phyloP scores from a whole-genome alignment of 495 filamentous ascomycete genomes.

The Poronia punctata region DNA sequence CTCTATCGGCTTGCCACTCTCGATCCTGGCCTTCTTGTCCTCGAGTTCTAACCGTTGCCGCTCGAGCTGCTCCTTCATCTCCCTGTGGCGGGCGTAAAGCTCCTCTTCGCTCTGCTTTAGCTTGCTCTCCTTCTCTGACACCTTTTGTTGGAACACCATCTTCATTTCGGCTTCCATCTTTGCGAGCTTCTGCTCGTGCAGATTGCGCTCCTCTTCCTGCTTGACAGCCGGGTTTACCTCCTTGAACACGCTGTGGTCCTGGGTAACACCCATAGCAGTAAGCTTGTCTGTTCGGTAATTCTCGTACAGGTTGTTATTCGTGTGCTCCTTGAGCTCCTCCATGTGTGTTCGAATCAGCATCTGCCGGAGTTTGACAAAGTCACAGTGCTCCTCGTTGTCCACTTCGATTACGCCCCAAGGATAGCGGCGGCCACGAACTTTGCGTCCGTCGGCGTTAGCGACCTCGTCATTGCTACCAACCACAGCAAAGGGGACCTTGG shows the following conservation, averaged over 20 bases:
- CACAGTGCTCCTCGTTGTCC: conserved; percentile 99
- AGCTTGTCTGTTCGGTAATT: conserved; percentile 99
- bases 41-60: conserved; percentile 88
- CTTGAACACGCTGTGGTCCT: conserved; percentile 99
- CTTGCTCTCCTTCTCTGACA: conserved; percentile 98
- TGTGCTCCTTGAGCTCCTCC: conserved; percentile 99
- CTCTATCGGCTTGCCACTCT: conserved; percentile 90
- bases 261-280: conserved; percentile 92
- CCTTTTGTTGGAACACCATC: conserved; percentile 99
- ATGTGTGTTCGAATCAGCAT: conserved; percentile 99
- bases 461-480: conserved; percentile 95
- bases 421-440: conserved; percentile 92
- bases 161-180: conserved; percentile 99
- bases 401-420: conserved; percentile 99
- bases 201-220: conserved; percentile 95
- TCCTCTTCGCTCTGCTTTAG: conserved; percentile 98
- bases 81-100: conserved; percentile 90
- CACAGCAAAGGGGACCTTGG: conserved; percentile 97
- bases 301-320: conserved; percentile 97
- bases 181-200: conserved; percentile 98
- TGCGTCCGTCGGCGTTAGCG: conserved; percentile 82
- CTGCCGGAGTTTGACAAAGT: conserved; percentile 98
- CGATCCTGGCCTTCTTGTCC: conserved; percentile 91
- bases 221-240: conserved; percentile 99
- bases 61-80: conserved; percentile 99